These are phyloP conservation scores for Suhomyces sp. DNA, from an alignment of 805 yeast species.

Conservation along the genomic window DNA sequence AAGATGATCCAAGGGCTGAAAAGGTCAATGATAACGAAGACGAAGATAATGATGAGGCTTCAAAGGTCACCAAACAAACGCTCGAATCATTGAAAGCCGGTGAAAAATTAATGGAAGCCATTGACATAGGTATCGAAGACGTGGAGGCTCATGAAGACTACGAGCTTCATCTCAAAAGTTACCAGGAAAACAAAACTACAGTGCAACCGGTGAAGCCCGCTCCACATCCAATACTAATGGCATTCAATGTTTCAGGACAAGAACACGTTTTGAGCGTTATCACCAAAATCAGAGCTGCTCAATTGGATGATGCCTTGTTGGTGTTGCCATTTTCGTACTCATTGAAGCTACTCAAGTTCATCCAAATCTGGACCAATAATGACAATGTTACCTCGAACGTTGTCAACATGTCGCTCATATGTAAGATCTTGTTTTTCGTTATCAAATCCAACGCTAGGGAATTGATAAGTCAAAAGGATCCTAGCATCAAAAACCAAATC, in stretches of 20 bases:
- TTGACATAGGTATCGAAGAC: conserved; percentile 78
- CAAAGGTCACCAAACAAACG: conserved; percentile 75
- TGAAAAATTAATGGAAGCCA: conserved; percentile 86
- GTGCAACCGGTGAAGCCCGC: conserved; percentile 58
- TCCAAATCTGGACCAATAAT: conserved; percentile 67
- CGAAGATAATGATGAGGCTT: conserved; percentile 50
- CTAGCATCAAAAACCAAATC: conserved; percentile 59
- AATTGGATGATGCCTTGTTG: conserved; percentile 86
- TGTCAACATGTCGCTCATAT: conserved; percentile 58
- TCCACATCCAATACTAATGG: conserved; percentile 68
- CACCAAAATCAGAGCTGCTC: conserved; percentile 71
- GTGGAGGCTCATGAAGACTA: conserved; percentile 55
- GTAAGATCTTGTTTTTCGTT: conserved; percentile 73
- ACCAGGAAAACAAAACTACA: conserved; percentile 41
- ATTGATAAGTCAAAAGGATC: conserved; percentile 66
- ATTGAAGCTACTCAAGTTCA: conserved; percentile 63
- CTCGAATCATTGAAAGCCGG: conserved; percentile 92
- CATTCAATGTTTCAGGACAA: conserved; percentile 68
- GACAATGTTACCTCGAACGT: conserved; percentile 39
- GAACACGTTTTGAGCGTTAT: conserved; percentile 75
- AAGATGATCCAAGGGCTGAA: conserved; percentile 42
- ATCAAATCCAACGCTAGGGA: conserved; percentile 75
- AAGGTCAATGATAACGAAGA: conserved; percentile 32
- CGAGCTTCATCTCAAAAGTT: conserved; percentile 35
- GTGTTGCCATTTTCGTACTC: conserved; percentile 89